Conservation (phyloP, 768 basidiomycete genomes). For the Mycena rosella region DNA sequence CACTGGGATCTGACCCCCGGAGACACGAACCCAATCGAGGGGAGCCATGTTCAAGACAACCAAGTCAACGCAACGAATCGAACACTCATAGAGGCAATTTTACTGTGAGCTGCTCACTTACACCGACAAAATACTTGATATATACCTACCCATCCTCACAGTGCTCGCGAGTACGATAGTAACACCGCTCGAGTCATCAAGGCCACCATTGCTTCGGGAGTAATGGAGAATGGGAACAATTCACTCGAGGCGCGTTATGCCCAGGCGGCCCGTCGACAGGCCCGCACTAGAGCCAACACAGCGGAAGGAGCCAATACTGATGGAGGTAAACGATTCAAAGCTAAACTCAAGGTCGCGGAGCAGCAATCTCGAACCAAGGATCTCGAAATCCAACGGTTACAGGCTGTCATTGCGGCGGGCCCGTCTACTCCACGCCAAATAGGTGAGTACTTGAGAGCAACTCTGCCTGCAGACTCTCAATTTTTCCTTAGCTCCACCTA, state of each 20-base stretch:
- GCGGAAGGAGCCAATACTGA: background rate
- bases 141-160: background rate
- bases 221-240: constrained; percentile 19
- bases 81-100: background rate
- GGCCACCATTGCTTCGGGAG: background rate
- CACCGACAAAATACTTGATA: background rate
- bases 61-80: constrained; percentile 5
- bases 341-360: background rate
- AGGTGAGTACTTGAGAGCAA: background rate
- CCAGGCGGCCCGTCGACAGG: background rate
- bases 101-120: background rate
- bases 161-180: constrained; percentile 4
- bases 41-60: constrained; percentile 7
- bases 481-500: background rate
- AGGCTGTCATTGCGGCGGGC: background rate
- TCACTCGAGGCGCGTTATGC: background rate
- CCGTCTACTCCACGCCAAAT: background rate
- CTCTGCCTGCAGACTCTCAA: background rate
- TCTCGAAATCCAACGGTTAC: constrained; percentile 1
- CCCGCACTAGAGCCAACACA: background rate
- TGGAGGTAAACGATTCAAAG: background rate
- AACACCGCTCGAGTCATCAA: constrained; percentile 3
- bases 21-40: constrained; percentile 21
- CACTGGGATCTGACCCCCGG: constrained; percentile 19
- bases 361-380: background rate